phyloP scores from a whole-genome alignment of 306 rosid genomes.

The Acacia crassicarpa region DNA sequence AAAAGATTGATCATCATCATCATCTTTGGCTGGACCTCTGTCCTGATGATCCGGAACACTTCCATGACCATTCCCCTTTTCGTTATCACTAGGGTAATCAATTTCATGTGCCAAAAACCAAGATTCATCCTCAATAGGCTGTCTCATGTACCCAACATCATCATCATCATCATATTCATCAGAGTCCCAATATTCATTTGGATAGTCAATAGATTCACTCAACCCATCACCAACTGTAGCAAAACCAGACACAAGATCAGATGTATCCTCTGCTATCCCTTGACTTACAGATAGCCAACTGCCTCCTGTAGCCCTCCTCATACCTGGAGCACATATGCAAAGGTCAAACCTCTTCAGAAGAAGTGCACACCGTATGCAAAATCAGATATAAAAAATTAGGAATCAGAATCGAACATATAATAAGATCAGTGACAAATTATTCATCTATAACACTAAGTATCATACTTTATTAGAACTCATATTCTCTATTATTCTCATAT shows the following conservation, averaged over 20 bases:
- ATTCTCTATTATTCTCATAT: not conserved
- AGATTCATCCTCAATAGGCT: conserved; percentile 88
- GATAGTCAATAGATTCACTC: conserved; percentile 79
- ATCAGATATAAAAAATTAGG: conserved; percentile 25
- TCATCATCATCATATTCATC: conserved; percentile 91
- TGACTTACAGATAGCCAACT: conserved; percentile 92
- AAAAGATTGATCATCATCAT: conserved; percentile 88
- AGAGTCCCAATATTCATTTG: conserved; percentile 87
- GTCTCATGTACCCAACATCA: conserved; percentile 89
- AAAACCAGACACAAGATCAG: conserved; percentile 90
- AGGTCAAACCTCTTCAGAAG: conserved; percentile 22
- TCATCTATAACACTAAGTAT: not conserved
- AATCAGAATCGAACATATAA: not conserved
- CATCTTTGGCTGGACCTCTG: conserved; percentile 71
- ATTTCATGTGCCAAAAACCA: conserved; percentile 94
- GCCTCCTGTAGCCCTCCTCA: conserved; percentile 64
- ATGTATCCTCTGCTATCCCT: conserved; percentile 85
- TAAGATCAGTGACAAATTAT: conserved; percentile 15
- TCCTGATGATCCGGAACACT: conserved; percentile 79
- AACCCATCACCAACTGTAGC: conserved; percentile 87
- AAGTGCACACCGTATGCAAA: not conserved
- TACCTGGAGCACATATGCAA: conserved; percentile 51
- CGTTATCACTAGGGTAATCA: conserved; percentile 91
- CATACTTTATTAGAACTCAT: conserved; percentile 6
- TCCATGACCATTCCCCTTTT: conserved; percentile 75